phyloP scores from a whole-genome alignment of 192 early-diverging fungal species.

The Podila epigama region DNA sequence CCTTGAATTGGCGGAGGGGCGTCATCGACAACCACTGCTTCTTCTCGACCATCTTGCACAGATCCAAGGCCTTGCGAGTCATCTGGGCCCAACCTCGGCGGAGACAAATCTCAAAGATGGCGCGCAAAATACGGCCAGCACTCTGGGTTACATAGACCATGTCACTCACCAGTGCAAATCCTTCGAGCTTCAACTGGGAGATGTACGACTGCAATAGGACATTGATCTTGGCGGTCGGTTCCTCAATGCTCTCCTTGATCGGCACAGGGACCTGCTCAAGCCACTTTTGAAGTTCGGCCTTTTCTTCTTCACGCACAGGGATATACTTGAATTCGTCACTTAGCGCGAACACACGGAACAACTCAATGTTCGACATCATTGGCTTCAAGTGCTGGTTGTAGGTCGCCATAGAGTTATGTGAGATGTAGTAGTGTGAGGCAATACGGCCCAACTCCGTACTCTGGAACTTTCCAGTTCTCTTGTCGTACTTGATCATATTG shows the following conservation, averaged over 20 bases:
- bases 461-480: constrained; percentile 86
- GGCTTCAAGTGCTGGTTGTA: constrained; percentile 95
- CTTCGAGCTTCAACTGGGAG: constrained; percentile 91
- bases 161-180: constrained; percentile 96
- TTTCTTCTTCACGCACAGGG: constrained; percentile 94
- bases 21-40: constrained; percentile 96
- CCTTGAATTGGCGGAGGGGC: constrained; percentile 92
- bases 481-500: constrained; percentile 95
- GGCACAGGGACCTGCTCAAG: constrained; percentile 95
- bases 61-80: constrained; percentile 84
- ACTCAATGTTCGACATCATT: constrained; percentile 87
- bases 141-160: constrained; percentile 99
- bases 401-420: constrained; percentile 88
- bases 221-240: constrained; percentile 92
- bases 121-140: constrained; percentile 91
- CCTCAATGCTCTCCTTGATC: constrained; percentile 91
- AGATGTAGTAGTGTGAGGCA: constrained; percentile 96
- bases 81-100: constrained; percentile 95
- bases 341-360: constrained; percentile 88
- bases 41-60: constrained; percentile 98
- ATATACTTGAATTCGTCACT: constrained; percentile 94
- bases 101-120: constrained; percentile 96
- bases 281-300: constrained; percentile 87
- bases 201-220: constrained; percentile 95
- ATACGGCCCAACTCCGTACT: constrained; percentile 95